A percentile compares a stretch with the other conserved stretches of the same genome.
phyloP scores from a whole-genome alignment of 2,329 filamentous ascomycete genomes.

The Nectriaceae sp. region DNA sequence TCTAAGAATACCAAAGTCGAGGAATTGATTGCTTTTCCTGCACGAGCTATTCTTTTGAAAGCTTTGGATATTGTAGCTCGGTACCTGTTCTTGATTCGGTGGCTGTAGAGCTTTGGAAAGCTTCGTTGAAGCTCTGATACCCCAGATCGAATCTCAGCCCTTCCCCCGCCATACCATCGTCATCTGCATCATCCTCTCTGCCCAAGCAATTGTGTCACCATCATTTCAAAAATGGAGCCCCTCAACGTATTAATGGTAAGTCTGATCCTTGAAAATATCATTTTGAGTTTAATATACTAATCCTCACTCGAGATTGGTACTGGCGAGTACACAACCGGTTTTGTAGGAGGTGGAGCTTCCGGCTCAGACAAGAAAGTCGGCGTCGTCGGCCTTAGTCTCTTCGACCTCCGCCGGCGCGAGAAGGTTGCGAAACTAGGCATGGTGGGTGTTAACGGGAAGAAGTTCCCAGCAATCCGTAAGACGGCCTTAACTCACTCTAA shows the following conservation, averaged over 20 bases:
- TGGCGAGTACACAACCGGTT: conserved; percentile 95
- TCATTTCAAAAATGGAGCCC: conserved; percentile 50
- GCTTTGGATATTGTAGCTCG: neutral
- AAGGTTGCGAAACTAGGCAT: conserved; percentile 86
- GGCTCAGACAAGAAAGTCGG: conserved; percentile 95
- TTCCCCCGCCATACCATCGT: conserved; percentile 10
- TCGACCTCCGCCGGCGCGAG: conserved; percentile 83
- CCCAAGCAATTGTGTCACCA: conserved; percentile 1
- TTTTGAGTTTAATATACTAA: neutral
- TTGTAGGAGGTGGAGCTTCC: conserved; percentile 80
- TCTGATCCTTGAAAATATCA: neutral
- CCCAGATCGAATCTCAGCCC: neutral
- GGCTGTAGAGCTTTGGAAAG: neutral
- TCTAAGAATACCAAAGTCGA: too few relatives aligned
- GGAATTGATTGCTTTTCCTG: too few relatives aligned
- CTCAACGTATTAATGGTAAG: conserved; percentile 70
- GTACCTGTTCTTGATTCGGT: conserved; percentile 3
- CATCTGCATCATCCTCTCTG: conserved; percentile 4
- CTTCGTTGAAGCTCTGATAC: neutral
- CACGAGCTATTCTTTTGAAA: neutral
- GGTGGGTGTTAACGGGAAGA: conserved; percentile 85
- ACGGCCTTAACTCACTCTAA: conserved; percentile 15
- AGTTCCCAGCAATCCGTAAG: conserved; percentile 88
- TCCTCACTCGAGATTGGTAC: conserved; percentile 70
- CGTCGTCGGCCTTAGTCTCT: conserved; percentile 86